Percentiles rank a stretch among this genome's conserved stretches.
phyloP scores from a whole-genome alignment of 352 stramenopile species.

The Peronosclerospora sorghi region DNA sequence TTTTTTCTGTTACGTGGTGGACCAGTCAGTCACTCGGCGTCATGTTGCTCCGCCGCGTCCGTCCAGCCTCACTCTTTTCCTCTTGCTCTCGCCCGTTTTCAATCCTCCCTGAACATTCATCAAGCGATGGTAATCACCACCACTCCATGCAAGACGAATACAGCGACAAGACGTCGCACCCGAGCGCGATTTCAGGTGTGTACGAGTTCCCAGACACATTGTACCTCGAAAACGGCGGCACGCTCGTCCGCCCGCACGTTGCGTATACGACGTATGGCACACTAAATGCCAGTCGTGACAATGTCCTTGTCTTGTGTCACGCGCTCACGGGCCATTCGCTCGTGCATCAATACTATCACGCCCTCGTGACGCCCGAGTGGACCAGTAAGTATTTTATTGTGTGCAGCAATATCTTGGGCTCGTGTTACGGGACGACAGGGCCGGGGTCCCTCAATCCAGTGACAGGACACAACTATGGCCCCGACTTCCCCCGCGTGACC shows the following conservation, averaged over 20 bases:
- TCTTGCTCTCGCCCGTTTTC: no score
- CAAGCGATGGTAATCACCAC: no score
- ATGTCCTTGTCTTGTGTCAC: constrained; percentile 91
- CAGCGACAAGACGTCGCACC: constrained; percentile 34
- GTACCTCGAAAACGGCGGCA: constrained; percentile 48
- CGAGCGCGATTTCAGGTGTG: constrained; percentile 28
- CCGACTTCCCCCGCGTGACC: constrained; percentile 85
- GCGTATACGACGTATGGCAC: constrained; percentile 91
- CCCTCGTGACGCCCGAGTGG: constrained; percentile 90
- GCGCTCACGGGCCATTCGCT: constrained; percentile 91
- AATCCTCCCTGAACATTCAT: no score
- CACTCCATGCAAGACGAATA: constrained; percentile 68
- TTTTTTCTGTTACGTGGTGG: no score
- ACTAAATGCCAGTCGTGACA: constrained; percentile 81
- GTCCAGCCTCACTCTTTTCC: no score
- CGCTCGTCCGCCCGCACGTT: constrained; percentile 66
- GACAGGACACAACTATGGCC: constrained; percentile 71
- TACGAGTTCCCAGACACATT: constrained; percentile 34
- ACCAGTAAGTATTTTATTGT: constrained; percentile 95
- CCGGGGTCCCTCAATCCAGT: constrained; percentile 71
- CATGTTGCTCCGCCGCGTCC: no score
- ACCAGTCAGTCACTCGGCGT: no score
- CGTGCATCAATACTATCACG: constrained; percentile 90
- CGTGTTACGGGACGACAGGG: constrained; percentile 90
- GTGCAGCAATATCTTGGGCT: constrained; percentile 92